phyloP scores from a whole-genome alignment of 768 basidiomycete species.

The Mrakia gelida region DNA sequence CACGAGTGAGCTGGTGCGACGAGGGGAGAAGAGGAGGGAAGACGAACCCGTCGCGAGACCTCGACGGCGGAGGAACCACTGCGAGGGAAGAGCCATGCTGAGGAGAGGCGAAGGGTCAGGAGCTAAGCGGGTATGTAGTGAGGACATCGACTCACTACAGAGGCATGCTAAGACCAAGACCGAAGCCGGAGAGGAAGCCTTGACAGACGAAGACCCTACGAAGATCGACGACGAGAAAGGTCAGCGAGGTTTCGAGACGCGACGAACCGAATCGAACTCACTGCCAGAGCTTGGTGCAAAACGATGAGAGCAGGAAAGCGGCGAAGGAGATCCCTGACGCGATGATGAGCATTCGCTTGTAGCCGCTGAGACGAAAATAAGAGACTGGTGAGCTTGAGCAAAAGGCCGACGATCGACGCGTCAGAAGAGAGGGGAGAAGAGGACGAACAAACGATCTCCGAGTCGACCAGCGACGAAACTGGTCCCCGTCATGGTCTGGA shows the following conservation, averaged over 20 bases:
- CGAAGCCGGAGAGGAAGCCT: conserved; percentile 19
- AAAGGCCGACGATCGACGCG: background rate
- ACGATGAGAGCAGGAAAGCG: background rate
- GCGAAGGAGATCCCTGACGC: background rate
- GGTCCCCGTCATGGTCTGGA: conserved; percentile 21
- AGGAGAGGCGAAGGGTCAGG: background rate
- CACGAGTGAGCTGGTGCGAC: background rate
- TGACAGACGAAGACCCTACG: conserved; percentile 6
- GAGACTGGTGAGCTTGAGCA: background rate
- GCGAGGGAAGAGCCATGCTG: conserved; percentile 16
- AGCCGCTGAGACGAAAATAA: background rate
- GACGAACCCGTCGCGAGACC: conserved; percentile 25
- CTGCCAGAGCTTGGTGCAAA: conserved; percentile 14
- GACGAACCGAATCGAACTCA: no score
- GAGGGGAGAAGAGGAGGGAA: background rate
- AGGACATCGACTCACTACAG: background rate
- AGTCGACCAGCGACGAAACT: conserved; percentile 14
- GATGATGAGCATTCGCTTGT: conserved; percentile 15
- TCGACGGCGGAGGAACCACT: conserved; percentile 9
- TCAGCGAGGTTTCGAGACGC: no score
- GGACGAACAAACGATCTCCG: conserved; percentile 16
- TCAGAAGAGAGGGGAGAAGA: background rate
- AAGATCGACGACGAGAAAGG: no score
- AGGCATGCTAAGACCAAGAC: conserved; percentile 9
- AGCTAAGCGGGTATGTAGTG: background rate